These are phyloP conservation scores for Mycena indigotica DNA, from an alignment of 768 basidiomycete species.

Conservation along the genomic window DNA sequence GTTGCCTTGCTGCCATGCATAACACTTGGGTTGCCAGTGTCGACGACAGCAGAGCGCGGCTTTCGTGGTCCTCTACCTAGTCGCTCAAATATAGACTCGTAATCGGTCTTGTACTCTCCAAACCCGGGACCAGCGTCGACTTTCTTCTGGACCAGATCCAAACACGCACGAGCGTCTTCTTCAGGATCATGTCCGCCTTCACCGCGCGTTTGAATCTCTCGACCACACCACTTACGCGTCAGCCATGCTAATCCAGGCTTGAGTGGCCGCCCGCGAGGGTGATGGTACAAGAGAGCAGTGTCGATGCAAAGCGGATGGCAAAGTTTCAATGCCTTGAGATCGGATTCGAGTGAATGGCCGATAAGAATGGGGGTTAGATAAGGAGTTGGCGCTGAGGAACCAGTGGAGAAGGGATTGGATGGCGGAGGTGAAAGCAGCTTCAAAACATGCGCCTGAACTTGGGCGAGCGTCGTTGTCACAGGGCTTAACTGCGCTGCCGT, in stretches of 20 bases:
- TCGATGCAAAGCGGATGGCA: conserved; percentile 89
- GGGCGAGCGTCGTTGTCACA: conserved; percentile 75
- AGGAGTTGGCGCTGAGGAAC: conserved; percentile 29
- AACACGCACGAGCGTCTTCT: conserved; percentile 88
- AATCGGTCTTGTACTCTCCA: conserved; percentile 84
- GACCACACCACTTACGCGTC: conserved; percentile 87
- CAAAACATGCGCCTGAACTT: conserved; percentile 76
- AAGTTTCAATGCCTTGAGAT: conserved; percentile 85
- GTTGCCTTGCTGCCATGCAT: conserved; percentile 88
- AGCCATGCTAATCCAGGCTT: conserved; percentile 98
- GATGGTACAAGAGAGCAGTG: conserved; percentile 87
- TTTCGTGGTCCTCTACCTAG: conserved; percentile 58
- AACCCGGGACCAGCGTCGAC: conserved; percentile 75
- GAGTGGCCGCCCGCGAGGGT: conserved; percentile 89
- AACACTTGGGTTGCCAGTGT: conserved; percentile 79
- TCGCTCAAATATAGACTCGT: conserved; percentile 87
- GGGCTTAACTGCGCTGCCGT: conserved; percentile 68
- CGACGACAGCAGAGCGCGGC: conserved; percentile 70
- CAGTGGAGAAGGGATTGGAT: conserved; percentile 47
- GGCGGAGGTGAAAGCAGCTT: conserved; percentile 56
- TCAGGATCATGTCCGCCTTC: conserved; percentile 92
- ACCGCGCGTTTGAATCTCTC: conserved; percentile 85
- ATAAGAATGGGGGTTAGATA: conserved; percentile 76
- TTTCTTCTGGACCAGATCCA: conserved; percentile 84
- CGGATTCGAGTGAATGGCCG: conserved; percentile 95